phyloP scores from a whole-genome alignment of 805 yeast species.

The Allodekkera sacchari region DNA sequence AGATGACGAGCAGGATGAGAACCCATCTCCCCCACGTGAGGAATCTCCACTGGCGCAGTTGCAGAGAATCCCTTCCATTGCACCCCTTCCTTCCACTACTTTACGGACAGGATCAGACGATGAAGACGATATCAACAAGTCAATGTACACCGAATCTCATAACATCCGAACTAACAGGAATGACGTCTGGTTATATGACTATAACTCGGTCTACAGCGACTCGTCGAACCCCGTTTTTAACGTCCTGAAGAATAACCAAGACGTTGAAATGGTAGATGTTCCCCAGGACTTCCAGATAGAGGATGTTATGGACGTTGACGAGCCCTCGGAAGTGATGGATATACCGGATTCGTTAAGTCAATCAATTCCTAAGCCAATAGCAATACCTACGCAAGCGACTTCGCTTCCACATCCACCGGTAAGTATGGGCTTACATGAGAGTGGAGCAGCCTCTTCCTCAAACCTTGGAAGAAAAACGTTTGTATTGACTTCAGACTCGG shows the following conservation, averaged over 20 bases:
- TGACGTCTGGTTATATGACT: conserved; percentile 71
- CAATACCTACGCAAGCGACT: conserved; percentile 1
- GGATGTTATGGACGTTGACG: conserved; percentile 20
- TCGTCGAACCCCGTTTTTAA: conserved; percentile 33
- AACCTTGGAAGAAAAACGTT: conserved; percentile 22
- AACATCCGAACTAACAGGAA: conserved; percentile 67
- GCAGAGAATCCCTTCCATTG: conserved; percentile 45
- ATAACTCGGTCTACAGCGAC: conserved; percentile 64
- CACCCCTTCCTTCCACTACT: conserved; percentile 77
- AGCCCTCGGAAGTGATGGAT: background rate
- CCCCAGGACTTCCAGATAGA: conserved; percentile 33
- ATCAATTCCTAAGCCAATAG: conserved; percentile 1
- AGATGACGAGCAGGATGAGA: conserved; percentile 10
- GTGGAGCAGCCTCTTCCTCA: conserved; percentile 1
- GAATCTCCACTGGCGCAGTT: no score
- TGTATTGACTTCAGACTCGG: conserved; percentile 27
- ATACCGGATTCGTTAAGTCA: conserved; percentile 1
- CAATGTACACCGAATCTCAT: conserved; percentile 54
- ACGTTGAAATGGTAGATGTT: conserved; percentile 28
- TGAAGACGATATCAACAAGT: conserved; percentile 48
- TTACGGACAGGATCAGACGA: conserved; percentile 66
- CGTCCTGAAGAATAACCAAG: conserved; percentile 10
- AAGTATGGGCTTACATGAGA: background rate
- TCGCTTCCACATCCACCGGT: background rate
- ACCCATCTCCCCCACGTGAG: background rate